These are phyloP conservation scores for Fusarium continuum DNA, from an alignment of 2,329 filamentous ascomycete species.

Conservation along the genomic window DNA sequence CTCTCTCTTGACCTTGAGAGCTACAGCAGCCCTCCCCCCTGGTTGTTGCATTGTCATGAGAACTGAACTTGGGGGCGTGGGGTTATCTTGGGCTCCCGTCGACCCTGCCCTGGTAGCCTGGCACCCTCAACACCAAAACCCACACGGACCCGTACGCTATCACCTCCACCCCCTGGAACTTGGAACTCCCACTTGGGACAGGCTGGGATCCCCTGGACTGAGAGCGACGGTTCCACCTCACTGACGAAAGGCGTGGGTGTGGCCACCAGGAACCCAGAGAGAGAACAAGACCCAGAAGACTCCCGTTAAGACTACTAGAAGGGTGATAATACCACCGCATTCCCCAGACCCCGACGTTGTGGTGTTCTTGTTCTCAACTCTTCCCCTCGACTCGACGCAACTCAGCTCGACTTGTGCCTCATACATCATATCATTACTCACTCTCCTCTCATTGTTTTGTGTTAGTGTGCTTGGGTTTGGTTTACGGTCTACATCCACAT, in stretches of 20 bases:
- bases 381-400: slow-evolving; percentile 32
- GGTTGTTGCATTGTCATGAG: slow-evolving; percentile 17
- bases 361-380: slow-evolving; percentile 30
- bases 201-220: slow-evolving; percentile 28
- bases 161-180: slow-evolving; percentile 37
- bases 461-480: slow-evolving; percentile 22
- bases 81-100: slow-evolving; percentile 33
- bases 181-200: slow-evolving; percentile 30
- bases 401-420: slow-evolving; percentile 15
- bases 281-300: slow-evolving; percentile 31
- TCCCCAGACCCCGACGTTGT: slow-evolving; percentile 40
- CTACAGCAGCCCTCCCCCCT: slow-evolving; percentile 27
- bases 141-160: slow-evolving; percentile 29
- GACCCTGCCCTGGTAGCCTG: slow-evolving; percentile 33
- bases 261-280: slow-evolving; percentile 36
- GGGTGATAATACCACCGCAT: slow-evolving; percentile 45
- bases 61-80: slow-evolving; percentile 25
- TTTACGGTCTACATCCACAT: slow-evolving; percentile 11
- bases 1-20: slow-evolving; percentile 17
- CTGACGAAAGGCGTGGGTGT: slow-evolving; percentile 42
- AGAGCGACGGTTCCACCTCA: slow-evolving; percentile 22
- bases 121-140: slow-evolving; percentile 16
- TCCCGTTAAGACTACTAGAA: slow-evolving; percentile 25
- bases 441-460: slow-evolving; percentile 15
- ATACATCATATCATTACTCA: neutral